Percentiles rank a stretch among this genome's conserved stretches.
phyloP scores from a whole-genome alignment of 805 yeast genomes.

The Barnettozyma sucrosica region DNA sequence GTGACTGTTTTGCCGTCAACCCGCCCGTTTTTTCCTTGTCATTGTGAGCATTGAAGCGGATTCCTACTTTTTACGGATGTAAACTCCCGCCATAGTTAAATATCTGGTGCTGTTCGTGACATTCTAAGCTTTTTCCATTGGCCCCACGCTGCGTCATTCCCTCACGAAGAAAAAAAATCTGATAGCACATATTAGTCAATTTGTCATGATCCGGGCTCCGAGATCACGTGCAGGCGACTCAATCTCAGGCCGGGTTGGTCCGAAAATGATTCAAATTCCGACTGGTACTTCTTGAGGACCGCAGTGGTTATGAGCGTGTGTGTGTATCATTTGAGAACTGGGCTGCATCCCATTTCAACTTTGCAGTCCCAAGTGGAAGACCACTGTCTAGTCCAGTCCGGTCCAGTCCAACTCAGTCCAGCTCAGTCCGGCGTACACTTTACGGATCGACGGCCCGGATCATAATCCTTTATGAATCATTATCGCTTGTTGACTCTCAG shows the following conservation, averaged over 20 bases:
- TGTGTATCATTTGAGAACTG: too few relatives aligned
- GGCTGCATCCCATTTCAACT: too few relatives aligned
- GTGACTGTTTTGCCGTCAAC: neutral
- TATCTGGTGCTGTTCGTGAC: neutral
- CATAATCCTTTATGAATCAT: too few relatives aligned
- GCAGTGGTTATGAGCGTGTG: too few relatives aligned
- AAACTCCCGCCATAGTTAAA: neutral
- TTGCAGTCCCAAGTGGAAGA: too few relatives aligned
- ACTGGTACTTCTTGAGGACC: too few relatives aligned
- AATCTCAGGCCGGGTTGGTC: too few relatives aligned
- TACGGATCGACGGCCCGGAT: too few relatives aligned
- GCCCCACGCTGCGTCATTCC: conserved; percentile 1
- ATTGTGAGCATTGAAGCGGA: neutral
- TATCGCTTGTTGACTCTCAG: too few relatives aligned
- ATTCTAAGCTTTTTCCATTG: neutral
- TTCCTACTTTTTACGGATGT: neutral
- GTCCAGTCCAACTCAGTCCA: too few relatives aligned
- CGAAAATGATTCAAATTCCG: neutral
- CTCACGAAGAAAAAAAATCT: neutral
- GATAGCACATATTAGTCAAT: neutral
- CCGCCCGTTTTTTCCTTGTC: neutral
- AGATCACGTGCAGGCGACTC: neutral
- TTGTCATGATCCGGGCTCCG: neutral
- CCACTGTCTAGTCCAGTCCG: too few relatives aligned
- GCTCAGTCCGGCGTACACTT: too few relatives aligned